Evolutionary conservation across 495 filamentous ascomycete genomes (phyloP).

Genomic region (Parathielavia hyrcaniae): DNA sequence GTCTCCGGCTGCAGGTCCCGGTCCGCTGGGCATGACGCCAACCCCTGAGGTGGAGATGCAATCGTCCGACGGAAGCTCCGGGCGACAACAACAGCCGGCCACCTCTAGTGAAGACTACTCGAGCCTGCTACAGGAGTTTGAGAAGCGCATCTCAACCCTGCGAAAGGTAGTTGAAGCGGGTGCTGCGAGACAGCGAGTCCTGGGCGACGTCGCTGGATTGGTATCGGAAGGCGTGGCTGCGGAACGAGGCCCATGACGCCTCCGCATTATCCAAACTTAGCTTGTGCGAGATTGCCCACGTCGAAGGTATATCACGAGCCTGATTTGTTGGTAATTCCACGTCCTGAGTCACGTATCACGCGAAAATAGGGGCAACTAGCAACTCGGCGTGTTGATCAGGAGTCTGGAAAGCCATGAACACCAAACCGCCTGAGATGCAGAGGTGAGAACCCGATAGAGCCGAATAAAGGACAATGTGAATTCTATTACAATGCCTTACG

Average conservation of each 20-base stretch:
- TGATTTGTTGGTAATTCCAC: not conserved
- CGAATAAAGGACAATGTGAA: not conserved
- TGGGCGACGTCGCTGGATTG: not conserved
- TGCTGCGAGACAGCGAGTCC: conserved; percentile 35
- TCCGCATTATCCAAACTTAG: not conserved
- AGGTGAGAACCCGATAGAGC: not conserved
- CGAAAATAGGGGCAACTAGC: too few relatives aligned
- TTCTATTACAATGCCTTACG: conserved; percentile 16
- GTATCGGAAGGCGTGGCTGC: not conserved
- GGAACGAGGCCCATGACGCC: not conserved
- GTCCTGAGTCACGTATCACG: too few relatives aligned
- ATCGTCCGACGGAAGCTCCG: conserved; percentile 32
- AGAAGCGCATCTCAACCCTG: conserved; percentile 53
- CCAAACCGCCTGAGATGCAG: too few relatives aligned
- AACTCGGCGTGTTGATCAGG: too few relatives aligned
- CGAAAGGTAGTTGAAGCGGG: conserved; percentile 44
- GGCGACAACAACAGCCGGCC: conserved; percentile 16
- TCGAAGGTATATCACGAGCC: too few relatives aligned
- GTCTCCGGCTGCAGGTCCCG: not conserved
- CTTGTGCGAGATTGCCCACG: too few relatives aligned
- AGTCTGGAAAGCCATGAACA: too few relatives aligned
- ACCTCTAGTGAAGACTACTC: conserved; percentile 38
- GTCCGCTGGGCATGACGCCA: conserved; percentile 23
- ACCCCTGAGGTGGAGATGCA: conserved; percentile 25
- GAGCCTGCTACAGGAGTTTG: conserved; percentile 61